Conservation (phyloP, 23 red algal species). For the Agarophyton chilense region DNA sequence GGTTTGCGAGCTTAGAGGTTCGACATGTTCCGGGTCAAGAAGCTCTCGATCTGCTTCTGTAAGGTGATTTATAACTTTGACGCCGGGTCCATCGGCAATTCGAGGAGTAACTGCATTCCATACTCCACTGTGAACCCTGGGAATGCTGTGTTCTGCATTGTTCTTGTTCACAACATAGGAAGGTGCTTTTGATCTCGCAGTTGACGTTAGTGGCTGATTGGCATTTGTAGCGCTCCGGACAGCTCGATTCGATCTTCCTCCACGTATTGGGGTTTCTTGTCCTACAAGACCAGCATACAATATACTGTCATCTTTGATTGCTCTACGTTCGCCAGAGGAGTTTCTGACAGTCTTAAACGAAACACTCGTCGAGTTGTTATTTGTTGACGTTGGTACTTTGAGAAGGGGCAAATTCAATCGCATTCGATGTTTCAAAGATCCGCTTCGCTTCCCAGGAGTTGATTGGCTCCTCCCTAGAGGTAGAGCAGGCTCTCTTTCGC, state of each 20-base stretch:
- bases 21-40: background rate
- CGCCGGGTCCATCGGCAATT: background rate
- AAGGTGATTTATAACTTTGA: background rate
- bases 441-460: slow-evolving; percentile 19
- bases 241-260: background rate
- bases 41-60: slow-evolving; percentile 13
- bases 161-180: background rate
- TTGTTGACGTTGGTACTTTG: background rate
- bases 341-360: slow-evolving; percentile 12
- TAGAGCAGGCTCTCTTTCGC: slow-evolving; percentile 23
- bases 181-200: background rate
- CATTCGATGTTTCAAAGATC: background rate
- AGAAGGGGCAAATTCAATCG: slow-evolving; percentile 14
- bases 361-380: background rate
- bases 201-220: background rate
- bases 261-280: background rate
- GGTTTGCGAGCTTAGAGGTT: background rate
- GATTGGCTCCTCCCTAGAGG: slow-evolving; percentile 29
- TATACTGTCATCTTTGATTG: slow-evolving; percentile 30
- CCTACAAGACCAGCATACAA: slow-evolving; percentile 1
- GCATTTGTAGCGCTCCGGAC: background rate
- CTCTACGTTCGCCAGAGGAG: background rate
- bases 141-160: background rate
- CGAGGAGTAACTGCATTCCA: background rate
- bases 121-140: background rate